Conservation (phyloP, 2,329 filamentous ascomycete genomes). For the Fusarium scirpi region DNA sequence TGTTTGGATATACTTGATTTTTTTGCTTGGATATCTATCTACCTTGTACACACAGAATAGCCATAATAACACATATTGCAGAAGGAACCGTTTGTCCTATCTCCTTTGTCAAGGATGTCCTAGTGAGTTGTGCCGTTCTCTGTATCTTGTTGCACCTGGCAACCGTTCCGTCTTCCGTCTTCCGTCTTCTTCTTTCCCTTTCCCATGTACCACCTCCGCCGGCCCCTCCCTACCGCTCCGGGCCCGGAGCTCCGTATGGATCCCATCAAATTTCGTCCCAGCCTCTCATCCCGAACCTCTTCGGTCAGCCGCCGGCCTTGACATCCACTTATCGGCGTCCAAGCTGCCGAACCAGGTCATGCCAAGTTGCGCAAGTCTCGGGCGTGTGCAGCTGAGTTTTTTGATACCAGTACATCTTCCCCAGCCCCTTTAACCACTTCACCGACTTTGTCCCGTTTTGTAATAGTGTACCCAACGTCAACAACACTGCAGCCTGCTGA, state of each 20-base stretch:
- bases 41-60: slow-evolving; percentile 28
- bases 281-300: slow-evolving; percentile 37
- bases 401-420: slow-evolving; percentile 21
- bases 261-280: slow-evolving; percentile 28
- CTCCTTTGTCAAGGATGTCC: slow-evolving; percentile 84
- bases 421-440: slow-evolving; percentile 35
- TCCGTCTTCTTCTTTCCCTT: slow-evolving; percentile 33
- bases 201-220: slow-evolving; percentile 29
- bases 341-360: slow-evolving; percentile 35
- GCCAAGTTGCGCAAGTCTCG: slow-evolving; percentile 36
- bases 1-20: slow-evolving; percentile 10
- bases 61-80: slow-evolving; percentile 53
- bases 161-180: slow-evolving; percentile 36
- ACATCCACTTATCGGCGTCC: slow-evolving; percentile 26
- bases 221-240: slow-evolving; percentile 29
- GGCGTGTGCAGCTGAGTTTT: slow-evolving; percentile 35
- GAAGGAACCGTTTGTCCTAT: slow-evolving; percentile 87
- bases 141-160: slow-evolving; percentile 27
- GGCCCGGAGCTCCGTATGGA: slow-evolving; percentile 42
- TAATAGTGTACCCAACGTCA: slow-evolving; percentile 22
- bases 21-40: slow-evolving; percentile 14
- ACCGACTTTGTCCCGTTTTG: slow-evolving; percentile 44
- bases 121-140: slow-evolving; percentile 68
- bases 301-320: slow-evolving; percentile 31
- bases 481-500: slow-evolving; percentile 35